Evolutionary conservation across 805 yeast species (phyloP), one percentile per base, ranked within the genome.

Genomic region (Starmera pachycereana): DNA sequence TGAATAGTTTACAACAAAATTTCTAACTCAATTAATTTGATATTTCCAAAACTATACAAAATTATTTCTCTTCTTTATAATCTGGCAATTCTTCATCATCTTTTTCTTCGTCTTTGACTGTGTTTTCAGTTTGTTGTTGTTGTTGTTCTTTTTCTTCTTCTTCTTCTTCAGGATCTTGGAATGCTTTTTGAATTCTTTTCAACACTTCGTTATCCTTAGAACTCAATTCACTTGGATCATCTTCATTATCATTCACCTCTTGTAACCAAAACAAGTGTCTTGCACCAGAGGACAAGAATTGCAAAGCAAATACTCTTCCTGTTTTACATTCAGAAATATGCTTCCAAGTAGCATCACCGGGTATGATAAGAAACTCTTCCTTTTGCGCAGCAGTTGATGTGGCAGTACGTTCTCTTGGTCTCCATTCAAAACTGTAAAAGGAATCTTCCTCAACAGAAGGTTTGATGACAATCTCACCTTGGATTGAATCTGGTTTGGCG

Each of bases 291-390:
- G 78, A 68, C 48, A 69, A 65, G 56, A 81, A 81, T 44, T 73
- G 71, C 60, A 81, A 68, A 19, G 79, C 78, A 48, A 76, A 79
- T 12, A 87, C 88, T 44, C 96, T 68, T 12, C 95, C 96, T 0
- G 87, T 74, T 34, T 63, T 71, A 58, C 94, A 82, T 27, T 84
- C 74, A 38, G 68, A 59, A 35, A 84, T 75, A 40, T 74, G 83
- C 45, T 73, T 72, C 77, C 88, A 84, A 34, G 80, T 74, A 39
- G 83, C 90, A 53, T 87, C 96, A 2, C 94, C 95, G 0, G 94
- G 92, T 49, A 86, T 78, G 34, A 86, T 73, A 47, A 85, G 65
- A 43, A 84, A 66, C 47, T 80, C 88, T 40, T 77, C 82, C 35
- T 66, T 66, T 41, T 71, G 76, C 28, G 51, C 64, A 14, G 65